phyloP scores from a whole-genome alignment of 2,329 filamentous ascomycete genomes.

The Microdochium bolleyi region DNA sequence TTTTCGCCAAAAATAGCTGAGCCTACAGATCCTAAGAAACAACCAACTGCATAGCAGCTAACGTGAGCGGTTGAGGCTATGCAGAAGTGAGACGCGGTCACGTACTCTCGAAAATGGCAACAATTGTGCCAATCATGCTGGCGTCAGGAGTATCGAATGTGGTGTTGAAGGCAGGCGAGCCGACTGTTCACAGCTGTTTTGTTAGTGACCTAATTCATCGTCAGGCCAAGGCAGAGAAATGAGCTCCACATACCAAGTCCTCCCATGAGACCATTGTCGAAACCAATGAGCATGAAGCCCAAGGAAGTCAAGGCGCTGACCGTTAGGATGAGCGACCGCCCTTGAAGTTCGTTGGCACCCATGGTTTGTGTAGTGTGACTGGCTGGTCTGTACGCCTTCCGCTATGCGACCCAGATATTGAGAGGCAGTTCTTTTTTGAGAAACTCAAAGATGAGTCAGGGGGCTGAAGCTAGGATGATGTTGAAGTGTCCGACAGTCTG shows the following conservation, averaged over 20 bases:
- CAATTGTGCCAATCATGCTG: conserved; percentile 35
- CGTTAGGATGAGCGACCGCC: conserved; percentile 28
- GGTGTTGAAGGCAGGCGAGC: conserved; percentile 27
- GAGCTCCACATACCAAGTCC: conserved; percentile 17
- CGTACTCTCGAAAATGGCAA: conserved; percentile 33
- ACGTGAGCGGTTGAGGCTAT: background rate
- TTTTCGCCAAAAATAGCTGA: conserved; percentile 31
- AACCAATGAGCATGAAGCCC: conserved; percentile 39
- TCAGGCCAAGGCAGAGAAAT: conserved; percentile 1
- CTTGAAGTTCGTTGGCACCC: conserved; percentile 7
- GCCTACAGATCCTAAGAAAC: conserved; percentile 20
- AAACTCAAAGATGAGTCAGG: background rate
- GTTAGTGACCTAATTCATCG: conserved; percentile 7
- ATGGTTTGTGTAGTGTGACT: background rate
- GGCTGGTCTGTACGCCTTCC: background rate
- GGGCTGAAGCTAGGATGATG: background rate
- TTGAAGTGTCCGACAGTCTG: background rate
- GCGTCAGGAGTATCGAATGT: conserved; percentile 30
- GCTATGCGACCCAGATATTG: background rate
- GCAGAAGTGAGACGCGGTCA: background rate
- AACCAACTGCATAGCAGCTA: background rate
- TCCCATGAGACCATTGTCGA: conserved; percentile 36
- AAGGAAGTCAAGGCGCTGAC: conserved; percentile 35
- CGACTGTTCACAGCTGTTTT: conserved; percentile 16
- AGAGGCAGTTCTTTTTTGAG: background rate